Conservation (phyloP, 1,284 basidiomycete genomes). For the Ganoderma sp. region DNA sequence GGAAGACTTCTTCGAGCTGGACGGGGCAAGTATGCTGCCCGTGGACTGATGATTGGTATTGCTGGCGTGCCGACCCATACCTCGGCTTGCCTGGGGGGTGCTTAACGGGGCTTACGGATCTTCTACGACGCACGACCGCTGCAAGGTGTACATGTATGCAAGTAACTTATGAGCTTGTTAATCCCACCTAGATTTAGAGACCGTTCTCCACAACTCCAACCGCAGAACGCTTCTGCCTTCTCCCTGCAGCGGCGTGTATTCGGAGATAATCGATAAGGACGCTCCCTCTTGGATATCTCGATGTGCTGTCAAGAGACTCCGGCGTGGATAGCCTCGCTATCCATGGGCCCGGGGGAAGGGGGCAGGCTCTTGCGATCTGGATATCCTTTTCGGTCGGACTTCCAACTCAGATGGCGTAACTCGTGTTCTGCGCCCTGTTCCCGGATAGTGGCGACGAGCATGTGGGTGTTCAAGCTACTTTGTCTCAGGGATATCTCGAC, state of each 20-base stretch:
- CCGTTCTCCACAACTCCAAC: neutral
- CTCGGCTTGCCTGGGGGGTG: neutral
- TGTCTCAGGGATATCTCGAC: neutral
- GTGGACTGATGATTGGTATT: constrained; percentile 16
- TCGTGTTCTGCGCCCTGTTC: neutral
- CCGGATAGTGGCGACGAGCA: neutral
- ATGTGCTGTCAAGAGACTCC: neutral
- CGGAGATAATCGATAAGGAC: too few relatives aligned
- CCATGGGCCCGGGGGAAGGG: neutral
- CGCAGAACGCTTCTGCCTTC: too few relatives aligned
- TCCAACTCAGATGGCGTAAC: neutral
- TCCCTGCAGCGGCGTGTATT: too few relatives aligned
- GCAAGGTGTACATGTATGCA: constrained; percentile 21
- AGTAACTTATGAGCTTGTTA: constrained; percentile 18
- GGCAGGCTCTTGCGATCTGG: neutral
- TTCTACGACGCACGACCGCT: constrained; percentile 17
- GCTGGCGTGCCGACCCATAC: neutral
- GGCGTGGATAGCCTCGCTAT: neutral
- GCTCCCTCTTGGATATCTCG: neutral
- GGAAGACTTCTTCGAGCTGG: constrained; percentile 72
- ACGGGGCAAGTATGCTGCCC: constrained; percentile 46
- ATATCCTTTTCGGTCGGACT: neutral
- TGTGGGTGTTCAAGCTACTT: neutral
- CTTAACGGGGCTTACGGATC: neutral
- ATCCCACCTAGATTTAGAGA: constrained; percentile 14